These are phyloP conservation scores for Liquidambar formosana DNA, from an alignment of 164 flowering plant genomes.

Conservation along the genomic window DNA sequence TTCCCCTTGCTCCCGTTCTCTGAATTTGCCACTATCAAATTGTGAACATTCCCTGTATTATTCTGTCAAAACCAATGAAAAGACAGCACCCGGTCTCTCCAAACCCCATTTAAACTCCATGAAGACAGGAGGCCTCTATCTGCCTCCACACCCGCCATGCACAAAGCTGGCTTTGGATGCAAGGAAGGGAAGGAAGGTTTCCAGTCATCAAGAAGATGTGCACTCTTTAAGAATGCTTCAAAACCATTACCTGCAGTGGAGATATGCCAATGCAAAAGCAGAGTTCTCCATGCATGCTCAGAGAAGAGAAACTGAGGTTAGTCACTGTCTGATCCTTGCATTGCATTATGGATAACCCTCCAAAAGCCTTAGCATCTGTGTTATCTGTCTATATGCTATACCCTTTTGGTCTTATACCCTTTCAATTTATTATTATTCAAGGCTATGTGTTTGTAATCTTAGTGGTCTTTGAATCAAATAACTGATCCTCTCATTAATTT, in stretches of 20 bases:
- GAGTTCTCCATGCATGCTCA: constrained; percentile 45
- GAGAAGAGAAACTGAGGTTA: constrained; percentile 58
- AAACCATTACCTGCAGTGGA: constrained; percentile 71
- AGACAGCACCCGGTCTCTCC: neutral
- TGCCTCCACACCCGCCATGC: constrained; percentile 33
- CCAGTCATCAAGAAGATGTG: constrained; percentile 46
- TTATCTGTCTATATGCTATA: too few species aligned
- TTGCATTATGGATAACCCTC: neutral
- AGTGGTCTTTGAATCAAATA: too few species aligned
- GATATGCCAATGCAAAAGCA: constrained; percentile 73
- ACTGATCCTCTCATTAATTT: too few species aligned
- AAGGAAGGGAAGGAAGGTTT: constrained; percentile 39
- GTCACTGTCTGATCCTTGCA: constrained; percentile 2
- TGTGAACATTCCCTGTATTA: constrained; percentile 7
- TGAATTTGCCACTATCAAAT: constrained; percentile 14
- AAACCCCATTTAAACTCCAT: neutral
- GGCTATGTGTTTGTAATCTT: too few species aligned
- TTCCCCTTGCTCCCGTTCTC: constrained; percentile 34
- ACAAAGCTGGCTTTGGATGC: constrained; percentile 29
- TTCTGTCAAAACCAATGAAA: constrained; percentile 15
- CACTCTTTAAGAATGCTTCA: constrained; percentile 59
- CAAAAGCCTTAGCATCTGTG: neutral
- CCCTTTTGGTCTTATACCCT: neutral
- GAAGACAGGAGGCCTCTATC: constrained; percentile 10
- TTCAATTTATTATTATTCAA: neutral